Base-by-base conservation (phyloP, 176 grass and related monocot species). In the Ananas comosus region DNA sequence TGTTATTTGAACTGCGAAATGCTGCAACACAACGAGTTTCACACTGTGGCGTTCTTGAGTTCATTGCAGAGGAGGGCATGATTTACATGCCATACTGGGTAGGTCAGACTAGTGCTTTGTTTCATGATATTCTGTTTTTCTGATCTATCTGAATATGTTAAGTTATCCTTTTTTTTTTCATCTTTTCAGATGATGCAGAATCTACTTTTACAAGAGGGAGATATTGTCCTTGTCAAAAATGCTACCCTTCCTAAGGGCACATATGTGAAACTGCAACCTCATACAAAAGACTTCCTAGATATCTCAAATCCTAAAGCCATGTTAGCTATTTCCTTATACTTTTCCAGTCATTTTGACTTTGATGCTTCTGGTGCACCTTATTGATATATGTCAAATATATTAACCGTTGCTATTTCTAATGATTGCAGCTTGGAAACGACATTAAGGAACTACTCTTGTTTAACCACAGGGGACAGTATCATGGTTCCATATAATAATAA, bases 21-120 rank as follows among this genome's bases (percentile, higher is more conserved):
- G 78, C 83, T 27, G 82, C 85, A 51, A 82, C 84, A 47, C 86
- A 88, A 66, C 85, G 89, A 68, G 80, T 83, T 78, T 99, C 94
- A 8, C 89, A 99, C 70, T 93, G 87, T 78, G 94, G 94, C 70
- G 94, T 99, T 64, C 80, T 99, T 56, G 94, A 99, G 76, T 99
- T 99, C 64, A 84, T 87, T 86, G 89, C 94, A 84, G 94, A 99
- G 70, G 94, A 99, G 82, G 94, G 94, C 71, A 88, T 99, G 94
- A 91, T 99, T 67, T 93, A 99, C 82, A 99, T 99, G 94, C 94
- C 94, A 64, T 99, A 99, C 63, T 99, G 94, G 94, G 94, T 99
- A 88, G 13, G 72, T 1, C 16, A 61, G 10, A 5, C 0, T 12
- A 33, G 28, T 50, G 22, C 10, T n/a, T 67, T 23, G 16, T 53